phyloP scores from a whole-genome alignment of 805 yeast species.

The Huiozyma naganishii region DNA sequence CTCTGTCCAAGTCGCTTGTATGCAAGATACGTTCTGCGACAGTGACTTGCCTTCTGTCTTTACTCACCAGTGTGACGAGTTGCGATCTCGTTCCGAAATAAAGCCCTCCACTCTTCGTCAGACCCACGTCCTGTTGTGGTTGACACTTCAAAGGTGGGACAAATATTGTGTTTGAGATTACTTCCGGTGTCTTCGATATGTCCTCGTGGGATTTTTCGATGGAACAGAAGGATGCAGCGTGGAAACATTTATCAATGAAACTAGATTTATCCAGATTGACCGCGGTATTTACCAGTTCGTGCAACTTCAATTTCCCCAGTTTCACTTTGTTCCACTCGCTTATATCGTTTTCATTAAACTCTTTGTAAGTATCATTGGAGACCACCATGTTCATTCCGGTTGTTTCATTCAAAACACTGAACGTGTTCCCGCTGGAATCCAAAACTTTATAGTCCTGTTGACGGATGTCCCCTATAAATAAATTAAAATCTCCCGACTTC shows the following conservation, averaged over 20 bases:
- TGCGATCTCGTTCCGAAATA: constrained; percentile 86
- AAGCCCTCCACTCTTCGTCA: constrained; percentile 33
- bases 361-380: constrained; percentile 25
- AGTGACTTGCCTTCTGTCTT: constrained; percentile 34
- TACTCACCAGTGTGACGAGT: constrained; percentile 56
- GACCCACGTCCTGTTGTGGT: constrained; percentile 22
- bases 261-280: constrained; percentile 24
- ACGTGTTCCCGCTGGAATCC: constrained; percentile 24
- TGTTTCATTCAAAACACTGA: constrained; percentile 20
- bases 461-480: constrained; percentile 29
- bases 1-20: constrained; percentile 31
- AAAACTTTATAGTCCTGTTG: constrained; percentile 15
- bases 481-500: constrained; percentile 25
- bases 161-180: constrained; percentile 50
- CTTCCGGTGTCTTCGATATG: constrained; percentile 21
- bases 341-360: not conserved
- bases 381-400: constrained; percentile 12
- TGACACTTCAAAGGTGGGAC: constrained; percentile 51
- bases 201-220: constrained; percentile 26
- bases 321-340: constrained; percentile 57
- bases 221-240: constrained; percentile 40
- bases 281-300: constrained; percentile 22
- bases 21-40: constrained; percentile 57
- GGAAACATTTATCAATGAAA: constrained; percentile 38
- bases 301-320: constrained; percentile 40